These are phyloP conservation scores for Dictyostelium discoideum DNA, from an alignment of 78 protist species.

Conservation along the genomic window DNA sequence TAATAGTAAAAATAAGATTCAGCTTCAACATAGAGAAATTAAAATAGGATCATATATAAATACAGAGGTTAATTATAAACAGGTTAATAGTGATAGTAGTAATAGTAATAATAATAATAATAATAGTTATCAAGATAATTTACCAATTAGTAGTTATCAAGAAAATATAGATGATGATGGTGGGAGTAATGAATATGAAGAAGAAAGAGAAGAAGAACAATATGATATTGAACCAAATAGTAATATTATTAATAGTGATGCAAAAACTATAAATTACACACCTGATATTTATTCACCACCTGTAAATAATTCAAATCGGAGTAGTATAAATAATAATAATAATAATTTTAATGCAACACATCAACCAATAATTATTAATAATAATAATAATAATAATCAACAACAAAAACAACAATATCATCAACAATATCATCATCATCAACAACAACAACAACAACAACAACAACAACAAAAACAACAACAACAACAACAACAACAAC, in stretches of 20 bases:
- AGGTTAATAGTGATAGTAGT: not conserved
- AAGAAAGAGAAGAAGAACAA: not conserved
- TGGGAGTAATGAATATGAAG: not conserved
- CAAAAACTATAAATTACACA: conserved; percentile 10
- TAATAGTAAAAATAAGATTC: not conserved
- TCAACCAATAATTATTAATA: not conserved
- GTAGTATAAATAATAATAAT: not conserved
- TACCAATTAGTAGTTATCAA: conserved; percentile 5
- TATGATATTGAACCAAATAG: not conserved
- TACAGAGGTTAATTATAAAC: not conserved
- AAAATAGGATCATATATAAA: not conserved
- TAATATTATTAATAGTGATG: not conserved
- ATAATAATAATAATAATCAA: not conserved
- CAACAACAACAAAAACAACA: not conserved
- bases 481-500: not conserved
- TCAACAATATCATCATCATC: not conserved
- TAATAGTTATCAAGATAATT: not conserved
- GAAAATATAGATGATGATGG: not conserved
- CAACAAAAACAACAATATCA: not conserved
- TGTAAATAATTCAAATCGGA: not conserved
- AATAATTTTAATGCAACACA: not conserved
- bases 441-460: not conserved
- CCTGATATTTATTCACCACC: conserved; percentile 27
- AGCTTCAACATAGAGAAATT: not conserved
- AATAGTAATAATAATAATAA: too few relatives aligned